Base-by-base conservation (phyloP, 2,329 filamentous ascomycete species). In the Aspergillus texensis region DNA sequence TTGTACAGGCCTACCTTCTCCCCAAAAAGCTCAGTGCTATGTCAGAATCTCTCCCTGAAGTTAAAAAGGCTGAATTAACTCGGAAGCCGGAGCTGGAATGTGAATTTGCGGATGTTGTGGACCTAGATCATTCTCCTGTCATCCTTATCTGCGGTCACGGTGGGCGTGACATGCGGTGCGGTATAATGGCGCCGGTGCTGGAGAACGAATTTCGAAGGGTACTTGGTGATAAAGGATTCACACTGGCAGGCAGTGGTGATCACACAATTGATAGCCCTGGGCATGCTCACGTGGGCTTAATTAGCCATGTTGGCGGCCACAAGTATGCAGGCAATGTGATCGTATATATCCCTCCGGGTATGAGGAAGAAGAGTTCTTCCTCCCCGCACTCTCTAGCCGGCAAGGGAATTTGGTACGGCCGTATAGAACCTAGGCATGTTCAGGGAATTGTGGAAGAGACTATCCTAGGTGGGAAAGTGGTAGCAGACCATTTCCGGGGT, bases 241-340 rank as follows among this genome's bases (percentile, higher is more conserved):
- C 66, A 1, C 71, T 70, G 1, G 68, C 67, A 1, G 62, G 58
- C 8, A 65, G 61, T n/a, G 68, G 65, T 10, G 62, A 61, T 1
- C 64, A 60, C 28, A 65, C 57, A 2, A 62, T 77, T 19, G 78
- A 80, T 60, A 70, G 60, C 16, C 68, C 69, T 0, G 65, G 66
- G 0, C 74, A 77, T 66, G 77, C 77, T 12, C 78, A 81, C 64
- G 68, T 82, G 60, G 80, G 77, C 6, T 68, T 76, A 55, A 80
- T 97, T 72, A 94, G 89, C 68, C 94, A 98, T 74, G 90, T 97
- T 16, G 94, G 94, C 26, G 94, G 94, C 0, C 94, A 98, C 82
- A 97, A 97, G 82, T 98, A 95, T 81, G 91, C 90, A 43, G 94
- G 94, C 46, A 98, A 98, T 74, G 88, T 97, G 69, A 91, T 98